Percentiles rank a stretch among this genome's conserved stretches.
phyloP scores from a whole-genome alignment of 192 early-diverging fungal species.

The Piromyces finnis region DNA sequence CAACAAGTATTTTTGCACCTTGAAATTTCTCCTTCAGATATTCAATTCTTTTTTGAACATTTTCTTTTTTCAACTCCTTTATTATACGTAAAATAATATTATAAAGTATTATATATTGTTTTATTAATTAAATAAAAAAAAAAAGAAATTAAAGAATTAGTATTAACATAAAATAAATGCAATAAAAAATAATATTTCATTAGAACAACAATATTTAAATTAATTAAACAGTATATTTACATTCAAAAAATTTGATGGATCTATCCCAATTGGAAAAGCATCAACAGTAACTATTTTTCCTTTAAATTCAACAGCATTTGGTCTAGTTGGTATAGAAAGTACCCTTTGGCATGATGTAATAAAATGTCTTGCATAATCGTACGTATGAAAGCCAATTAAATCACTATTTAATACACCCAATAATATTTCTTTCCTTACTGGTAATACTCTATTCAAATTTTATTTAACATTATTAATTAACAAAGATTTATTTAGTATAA shows the following conservation, averaged over 20 bases:
- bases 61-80: constrained; percentile 3
- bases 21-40: constrained; percentile 18
- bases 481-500: too few relatives aligned
- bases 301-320: constrained; percentile 83
- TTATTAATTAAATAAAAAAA: too few relatives aligned
- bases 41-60: constrained; percentile 15
- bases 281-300: constrained; percentile 86
- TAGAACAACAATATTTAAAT: too few relatives aligned
- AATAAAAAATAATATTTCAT: too few relatives aligned
- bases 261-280: constrained; percentile 98
- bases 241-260: constrained; percentile 70
- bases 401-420: constrained; percentile 82
- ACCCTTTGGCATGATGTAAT: constrained; percentile 91
- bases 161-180: too few relatives aligned
- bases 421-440: constrained; percentile 86
- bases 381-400: constrained; percentile 82
- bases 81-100: too few relatives aligned
- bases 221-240: too few relatives aligned
- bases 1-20: constrained; percentile 24
- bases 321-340: constrained; percentile 77
- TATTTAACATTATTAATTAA: too few relatives aligned
- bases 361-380: constrained; percentile 86
- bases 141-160: too few relatives aligned
- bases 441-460: constrained; percentile 47
- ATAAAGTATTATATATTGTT: too few relatives aligned